These are phyloP conservation scores for Phytopythium ostracodes DNA, from an alignment of 352 stramenopile genomes.

Conservation along the genomic window DNA sequence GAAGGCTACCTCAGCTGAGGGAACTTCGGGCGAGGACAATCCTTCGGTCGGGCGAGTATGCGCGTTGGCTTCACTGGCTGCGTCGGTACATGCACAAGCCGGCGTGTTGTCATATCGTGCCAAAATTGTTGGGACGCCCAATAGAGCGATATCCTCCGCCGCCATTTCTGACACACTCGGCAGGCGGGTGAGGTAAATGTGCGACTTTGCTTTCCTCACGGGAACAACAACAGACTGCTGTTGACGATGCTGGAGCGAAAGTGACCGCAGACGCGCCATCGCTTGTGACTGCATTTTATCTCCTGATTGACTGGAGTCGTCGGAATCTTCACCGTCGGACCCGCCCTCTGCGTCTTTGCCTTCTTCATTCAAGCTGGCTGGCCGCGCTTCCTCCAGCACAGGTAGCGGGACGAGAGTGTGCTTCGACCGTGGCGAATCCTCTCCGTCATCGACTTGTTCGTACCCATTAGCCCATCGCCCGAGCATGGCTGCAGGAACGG, in stretches of 20 bases:
- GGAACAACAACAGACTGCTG: slow-evolving; percentile 13
- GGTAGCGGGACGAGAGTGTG: slow-evolving; percentile 8
- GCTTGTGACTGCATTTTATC: neutral
- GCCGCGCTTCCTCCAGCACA: slow-evolving; percentile 9
- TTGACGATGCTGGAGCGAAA: slow-evolving; percentile 17
- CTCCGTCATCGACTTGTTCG: slow-evolving; percentile 1
- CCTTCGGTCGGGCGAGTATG: neutral
- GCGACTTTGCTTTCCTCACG: slow-evolving; percentile 18
- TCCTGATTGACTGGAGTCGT: neutral
- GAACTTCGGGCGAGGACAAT: neutral
- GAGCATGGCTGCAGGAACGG: slow-evolving; percentile 8
- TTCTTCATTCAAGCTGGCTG: neutral
- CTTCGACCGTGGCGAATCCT: slow-evolving; percentile 10
- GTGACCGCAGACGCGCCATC: slow-evolving; percentile 12
- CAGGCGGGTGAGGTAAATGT: slow-evolving; percentile 23
- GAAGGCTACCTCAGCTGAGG: neutral
- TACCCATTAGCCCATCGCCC: slow-evolving; percentile 12
- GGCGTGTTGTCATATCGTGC: neutral
- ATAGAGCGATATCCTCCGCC: neutral
- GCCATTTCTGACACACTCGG: slow-evolving; percentile 30
- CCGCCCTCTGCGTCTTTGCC: slow-evolving; percentile 13
- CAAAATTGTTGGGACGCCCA: neutral
- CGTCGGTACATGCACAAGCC: no score
- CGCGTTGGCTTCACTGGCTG: neutral
- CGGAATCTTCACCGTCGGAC: slow-evolving; percentile 12